Evolutionary conservation across 257 asterid genomes (phyloP).

Genomic region (Solanum corneliomulleri): DNA sequence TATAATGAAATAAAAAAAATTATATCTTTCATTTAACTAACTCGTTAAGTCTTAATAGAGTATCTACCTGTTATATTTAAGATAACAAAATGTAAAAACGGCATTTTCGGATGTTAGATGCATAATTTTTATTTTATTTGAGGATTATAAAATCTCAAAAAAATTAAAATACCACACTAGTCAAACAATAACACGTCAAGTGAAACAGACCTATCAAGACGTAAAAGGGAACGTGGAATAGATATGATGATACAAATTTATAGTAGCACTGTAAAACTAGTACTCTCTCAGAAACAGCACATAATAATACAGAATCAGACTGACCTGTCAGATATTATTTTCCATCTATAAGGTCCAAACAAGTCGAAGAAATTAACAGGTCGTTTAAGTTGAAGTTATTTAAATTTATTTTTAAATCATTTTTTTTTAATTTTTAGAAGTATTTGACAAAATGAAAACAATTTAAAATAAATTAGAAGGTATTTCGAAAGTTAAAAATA

Average conservation of each 20-base stretch:
- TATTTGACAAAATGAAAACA: too few species aligned
- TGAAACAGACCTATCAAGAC: not conserved
- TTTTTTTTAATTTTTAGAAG: too few species aligned
- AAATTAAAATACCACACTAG: too few species aligned
- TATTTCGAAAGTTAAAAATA: too few species aligned
- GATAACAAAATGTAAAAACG: too few species aligned
- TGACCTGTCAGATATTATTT: constrained; percentile 10
- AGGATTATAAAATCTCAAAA: not conserved
- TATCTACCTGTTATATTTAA: too few species aligned
- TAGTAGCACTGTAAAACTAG: not conserved
- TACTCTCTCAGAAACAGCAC: not conserved
- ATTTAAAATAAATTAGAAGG: too few species aligned
- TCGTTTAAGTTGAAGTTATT: not conserved
- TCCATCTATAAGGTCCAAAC: constrained; percentile 14
- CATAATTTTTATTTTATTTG: not conserved
- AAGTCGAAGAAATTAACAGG: constrained; percentile 3
- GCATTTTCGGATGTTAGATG: not conserved
- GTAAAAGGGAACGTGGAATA: not conserved
- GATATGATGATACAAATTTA: not conserved
- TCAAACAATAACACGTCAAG: not conserved
- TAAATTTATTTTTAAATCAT: too few species aligned
- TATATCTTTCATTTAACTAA: not conserved
- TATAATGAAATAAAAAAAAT: too few species aligned
- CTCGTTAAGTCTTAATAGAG: not conserved
- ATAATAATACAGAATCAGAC: constrained; percentile 2